Evolutionary conservation across 176 grass and related monocot species (phyloP).

Genomic region (Eragrostis nindensis): DNA sequence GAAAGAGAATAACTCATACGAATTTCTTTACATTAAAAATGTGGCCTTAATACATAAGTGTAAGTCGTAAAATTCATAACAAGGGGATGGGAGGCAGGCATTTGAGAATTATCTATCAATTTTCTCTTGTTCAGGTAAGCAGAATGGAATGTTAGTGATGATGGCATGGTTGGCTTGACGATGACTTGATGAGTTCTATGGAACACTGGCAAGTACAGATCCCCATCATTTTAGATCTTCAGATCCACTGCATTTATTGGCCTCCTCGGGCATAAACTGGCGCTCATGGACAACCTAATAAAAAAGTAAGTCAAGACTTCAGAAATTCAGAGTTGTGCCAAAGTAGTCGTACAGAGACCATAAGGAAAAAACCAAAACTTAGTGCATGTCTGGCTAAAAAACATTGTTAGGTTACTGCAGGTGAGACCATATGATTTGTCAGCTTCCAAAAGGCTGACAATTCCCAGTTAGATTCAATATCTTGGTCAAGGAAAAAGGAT

Average conservation of each 20-base stretch:
- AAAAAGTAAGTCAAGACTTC: background rate
- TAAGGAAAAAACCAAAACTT: background rate
- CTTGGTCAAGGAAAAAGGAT: slow-evolving; percentile 14
- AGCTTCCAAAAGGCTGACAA: background rate
- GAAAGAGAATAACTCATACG: background rate
- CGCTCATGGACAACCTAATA: background rate
- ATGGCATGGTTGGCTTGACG: slow-evolving; percentile 23
- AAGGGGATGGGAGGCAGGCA: background rate
- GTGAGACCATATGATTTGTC: no score
- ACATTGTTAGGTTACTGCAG: no score
- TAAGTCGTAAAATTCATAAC: background rate
- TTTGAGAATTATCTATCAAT: background rate
- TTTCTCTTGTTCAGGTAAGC: background rate
- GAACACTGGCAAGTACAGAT: slow-evolving; percentile 27
- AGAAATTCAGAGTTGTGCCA: background rate
- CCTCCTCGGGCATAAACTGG: background rate
- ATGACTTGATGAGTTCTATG: slow-evolving; percentile 16
- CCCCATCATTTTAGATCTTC: slow-evolving; percentile 31
- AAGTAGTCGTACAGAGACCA: slow-evolving; percentile 17
- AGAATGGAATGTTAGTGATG: slow-evolving; percentile 5
- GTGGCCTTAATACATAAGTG: background rate
- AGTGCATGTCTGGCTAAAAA: background rate
- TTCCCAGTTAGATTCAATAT: background rate
- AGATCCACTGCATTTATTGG: slow-evolving; percentile 47
- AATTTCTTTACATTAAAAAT: background rate